phyloP scores from a whole-genome alignment of 805 yeast species.

The Barnettozyma salicaria region DNA sequence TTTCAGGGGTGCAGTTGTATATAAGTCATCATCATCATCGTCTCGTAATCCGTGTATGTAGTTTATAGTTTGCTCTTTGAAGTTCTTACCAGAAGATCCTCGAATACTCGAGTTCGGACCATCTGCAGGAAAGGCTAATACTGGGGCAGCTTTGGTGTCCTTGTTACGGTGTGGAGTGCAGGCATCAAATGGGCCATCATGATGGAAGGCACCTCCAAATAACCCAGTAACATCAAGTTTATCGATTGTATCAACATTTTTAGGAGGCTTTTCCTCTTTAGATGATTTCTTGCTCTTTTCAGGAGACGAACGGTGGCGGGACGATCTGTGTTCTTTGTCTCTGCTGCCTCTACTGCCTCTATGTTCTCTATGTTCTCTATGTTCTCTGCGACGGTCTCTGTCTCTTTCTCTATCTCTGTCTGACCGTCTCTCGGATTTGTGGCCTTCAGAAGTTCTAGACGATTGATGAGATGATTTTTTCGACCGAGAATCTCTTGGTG shows the following conservation, averaged over 20 bases:
- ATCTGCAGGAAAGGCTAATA: slow-evolving; percentile 89
- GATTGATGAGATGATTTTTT: slow-evolving; percentile 1
- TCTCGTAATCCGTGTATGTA: slow-evolving; percentile 69
- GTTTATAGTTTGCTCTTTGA: slow-evolving; percentile 60
- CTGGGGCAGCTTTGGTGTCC: slow-evolving; percentile 74
- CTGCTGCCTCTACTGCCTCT: slow-evolving; percentile 8
- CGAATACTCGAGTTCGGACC: slow-evolving; percentile 87
- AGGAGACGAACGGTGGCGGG: slow-evolving; percentile 14
- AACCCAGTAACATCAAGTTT: slow-evolving; percentile 93
- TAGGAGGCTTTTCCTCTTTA: slow-evolving; percentile 44
- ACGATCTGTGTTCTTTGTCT: slow-evolving; percentile 12
- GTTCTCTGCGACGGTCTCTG: slow-evolving; percentile 18
- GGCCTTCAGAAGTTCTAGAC: slow-evolving; percentile 6
- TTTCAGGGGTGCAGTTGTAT: slow-evolving; percentile 18
- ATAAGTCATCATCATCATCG: slow-evolving; percentile 42
- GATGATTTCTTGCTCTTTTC: slow-evolving; percentile 24
- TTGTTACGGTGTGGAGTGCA: slow-evolving; percentile 95
- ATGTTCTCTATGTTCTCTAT: slow-evolving; percentile 16
- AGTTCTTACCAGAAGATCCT: slow-evolving; percentile 55
- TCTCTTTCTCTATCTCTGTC: slow-evolving; percentile 12
- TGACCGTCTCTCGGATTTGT: slow-evolving; percentile 3
- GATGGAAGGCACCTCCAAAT: slow-evolving; percentile 93
- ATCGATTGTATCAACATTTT: slow-evolving; percentile 89
- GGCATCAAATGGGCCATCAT: slow-evolving; percentile 98
- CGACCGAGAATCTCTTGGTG: slow-evolving; percentile 4